These are phyloP conservation scores for Geotrichum siamense DNA, from an alignment of 1,139 yeast genomes.

Conservation along the genomic window DNA sequence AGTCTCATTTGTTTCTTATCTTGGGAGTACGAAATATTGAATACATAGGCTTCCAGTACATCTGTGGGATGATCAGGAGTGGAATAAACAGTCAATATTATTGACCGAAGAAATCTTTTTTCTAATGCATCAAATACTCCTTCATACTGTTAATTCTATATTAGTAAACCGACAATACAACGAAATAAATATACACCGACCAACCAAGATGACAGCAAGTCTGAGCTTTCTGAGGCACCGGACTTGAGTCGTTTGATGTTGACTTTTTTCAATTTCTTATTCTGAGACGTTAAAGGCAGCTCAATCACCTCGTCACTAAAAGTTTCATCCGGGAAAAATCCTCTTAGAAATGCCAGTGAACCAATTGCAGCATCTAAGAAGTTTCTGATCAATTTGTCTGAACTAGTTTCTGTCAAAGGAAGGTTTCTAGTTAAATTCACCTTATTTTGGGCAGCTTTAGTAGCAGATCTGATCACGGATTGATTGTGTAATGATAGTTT, in stretches of 20 bases:
- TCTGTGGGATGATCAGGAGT: constrained; percentile 11
- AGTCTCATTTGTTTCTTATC: constrained; percentile 11
- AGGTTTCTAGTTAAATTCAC: not conserved
- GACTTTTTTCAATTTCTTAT: constrained; percentile 9
- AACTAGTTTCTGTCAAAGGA: constrained; percentile 15
- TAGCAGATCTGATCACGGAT: constrained; percentile 4
- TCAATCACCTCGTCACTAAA: constrained; percentile 15
- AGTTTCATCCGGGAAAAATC: constrained; percentile 14
- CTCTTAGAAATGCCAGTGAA: constrained; percentile 16
- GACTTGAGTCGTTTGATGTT: constrained; percentile 16
- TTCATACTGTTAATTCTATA: constrained; percentile 3
- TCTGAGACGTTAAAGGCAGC: constrained; percentile 4
- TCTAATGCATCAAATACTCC: constrained; percentile 18
- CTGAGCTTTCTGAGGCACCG: constrained; percentile 14
- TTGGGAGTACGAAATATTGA: constrained; percentile 13
- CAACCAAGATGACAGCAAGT: constrained; percentile 15
- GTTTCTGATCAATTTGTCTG: constrained; percentile 13
- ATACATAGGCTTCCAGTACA: constrained; percentile 13
- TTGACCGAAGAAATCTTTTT: constrained; percentile 13
- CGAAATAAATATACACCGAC: constrained; percentile 5
- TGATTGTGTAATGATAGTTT: constrained; percentile 4
- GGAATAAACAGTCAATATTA: constrained; percentile 15
- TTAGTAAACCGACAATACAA: not conserved
- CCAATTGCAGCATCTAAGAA: constrained; percentile 17
- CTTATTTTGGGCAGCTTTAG: not conserved